Evolutionary conservation across 805 yeast species (phyloP).

Genomic region (Candida maris): DNA sequence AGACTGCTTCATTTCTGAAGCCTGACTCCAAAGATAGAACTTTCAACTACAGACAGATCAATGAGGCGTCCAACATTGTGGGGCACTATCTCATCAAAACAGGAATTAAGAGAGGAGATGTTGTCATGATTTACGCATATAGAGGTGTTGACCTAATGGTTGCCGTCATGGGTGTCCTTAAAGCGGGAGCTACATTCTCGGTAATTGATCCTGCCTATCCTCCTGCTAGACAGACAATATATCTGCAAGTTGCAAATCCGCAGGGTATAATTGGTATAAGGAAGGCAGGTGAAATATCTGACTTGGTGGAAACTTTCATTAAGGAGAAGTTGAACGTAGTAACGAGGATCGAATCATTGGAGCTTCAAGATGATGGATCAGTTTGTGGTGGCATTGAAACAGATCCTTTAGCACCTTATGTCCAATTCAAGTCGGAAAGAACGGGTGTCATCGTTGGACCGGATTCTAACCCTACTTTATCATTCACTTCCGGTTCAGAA

Average conservation of each 20-base stretch:
- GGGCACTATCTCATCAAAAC: constrained; percentile 81
- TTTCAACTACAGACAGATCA: constrained; percentile 83
- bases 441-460: constrained; percentile 96
- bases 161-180: constrained; percentile 95
- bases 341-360: constrained; percentile 72
- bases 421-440: constrained; percentile 47
- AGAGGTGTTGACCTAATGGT: constrained; percentile 96
- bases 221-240: constrained; percentile 93
- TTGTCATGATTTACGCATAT: constrained; percentile 96
- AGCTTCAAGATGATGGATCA: constrained; percentile 71
- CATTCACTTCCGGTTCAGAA: constrained; percentile 97
- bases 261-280: constrained; percentile 83
- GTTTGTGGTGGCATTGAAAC: constrained; percentile 54
- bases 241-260: constrained; percentile 91
- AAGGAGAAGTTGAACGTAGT: constrained; percentile 66
- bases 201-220: constrained; percentile 99
- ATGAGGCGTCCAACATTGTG: constrained; percentile 88
- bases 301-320: constrained; percentile 75
- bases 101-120: constrained; percentile 88
- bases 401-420: constrained; percentile 40
- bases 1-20: constrained; percentile 70
- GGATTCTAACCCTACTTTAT: constrained; percentile 92
- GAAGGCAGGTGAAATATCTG: constrained; percentile 82
- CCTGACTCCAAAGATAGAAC: constrained; percentile 55
- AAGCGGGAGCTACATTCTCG: constrained; percentile 98